Conservation (phyloP, 2,329 filamentous ascomycete genomes). For the Elsinoe ampelina region DNA sequence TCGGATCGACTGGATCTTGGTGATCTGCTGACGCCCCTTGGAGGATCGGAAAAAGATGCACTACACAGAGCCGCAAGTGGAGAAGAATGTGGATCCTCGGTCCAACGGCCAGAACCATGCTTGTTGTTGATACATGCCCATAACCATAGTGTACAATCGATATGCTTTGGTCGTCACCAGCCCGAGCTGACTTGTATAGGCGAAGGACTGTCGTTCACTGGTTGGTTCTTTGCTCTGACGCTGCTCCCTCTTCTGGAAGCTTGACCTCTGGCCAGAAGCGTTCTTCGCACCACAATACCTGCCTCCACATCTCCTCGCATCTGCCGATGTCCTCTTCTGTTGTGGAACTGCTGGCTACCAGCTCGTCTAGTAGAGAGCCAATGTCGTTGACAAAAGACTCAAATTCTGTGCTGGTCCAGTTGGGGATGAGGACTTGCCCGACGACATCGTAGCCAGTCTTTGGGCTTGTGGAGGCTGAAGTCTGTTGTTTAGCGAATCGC, state of each 20-base stretch:
- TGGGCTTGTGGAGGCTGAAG: constrained; percentile 16
- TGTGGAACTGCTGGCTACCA: constrained; percentile 32
- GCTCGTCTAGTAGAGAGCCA: constrained; percentile 38
- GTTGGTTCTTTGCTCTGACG: neutral
- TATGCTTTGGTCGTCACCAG: too few species aligned
- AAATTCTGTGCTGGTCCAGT: constrained; percentile 42
- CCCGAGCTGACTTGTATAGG: too few species aligned
- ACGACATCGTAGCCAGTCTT: constrained; percentile 33
- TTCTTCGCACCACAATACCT: constrained; percentile 40
- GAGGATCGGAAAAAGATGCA: neutral
- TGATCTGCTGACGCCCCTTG: neutral
- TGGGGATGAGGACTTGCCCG: constrained; percentile 40
- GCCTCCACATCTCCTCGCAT: constrained; percentile 40
- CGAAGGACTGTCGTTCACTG: too few species aligned
- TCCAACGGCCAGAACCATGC: neutral
- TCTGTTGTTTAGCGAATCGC: constrained; percentile 34
- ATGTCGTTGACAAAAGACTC: constrained; percentile 40
- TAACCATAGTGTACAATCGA: neutral
- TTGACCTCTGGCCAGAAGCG: constrained; percentile 40
- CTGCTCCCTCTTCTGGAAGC: neutral
- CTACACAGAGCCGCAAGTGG: constrained; percentile 6
- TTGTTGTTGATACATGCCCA: neutral
- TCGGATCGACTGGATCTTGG: neutral
- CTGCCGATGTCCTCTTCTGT: constrained; percentile 39
- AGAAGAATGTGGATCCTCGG: neutral